Percentiles rank a stretch among this genome's conserved stretches.
phyloP scores from a whole-genome alignment of 2,329 filamentous ascomycete species.

The Cordyceps cateniannulata region DNA sequence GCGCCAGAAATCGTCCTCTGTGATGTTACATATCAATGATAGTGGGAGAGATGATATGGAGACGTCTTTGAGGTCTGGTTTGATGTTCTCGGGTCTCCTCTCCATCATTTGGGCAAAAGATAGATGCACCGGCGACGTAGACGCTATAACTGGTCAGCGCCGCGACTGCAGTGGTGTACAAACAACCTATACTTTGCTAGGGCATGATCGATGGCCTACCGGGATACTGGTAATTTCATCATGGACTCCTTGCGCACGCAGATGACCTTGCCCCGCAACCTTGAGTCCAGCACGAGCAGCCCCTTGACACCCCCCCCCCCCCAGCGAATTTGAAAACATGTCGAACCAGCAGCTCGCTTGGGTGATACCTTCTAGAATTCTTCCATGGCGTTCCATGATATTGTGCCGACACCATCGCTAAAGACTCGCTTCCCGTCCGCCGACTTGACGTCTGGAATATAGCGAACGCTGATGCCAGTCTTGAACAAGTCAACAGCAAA shows the following conservation, averaged over 20 bases:
- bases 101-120: neutral
- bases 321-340: conserved; percentile 68
- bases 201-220: neutral
- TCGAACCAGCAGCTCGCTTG: conserved; percentile 42
- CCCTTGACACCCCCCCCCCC: conserved; percentile 72
- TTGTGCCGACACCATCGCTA: conserved; percentile 73
- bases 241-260: conserved; percentile 63
- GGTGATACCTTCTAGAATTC: conserved; percentile 52
- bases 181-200: neutral
- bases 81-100: neutral
- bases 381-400: conserved; percentile 54
- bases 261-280: conserved; percentile 51
- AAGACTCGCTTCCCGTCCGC: conserved; percentile 51
- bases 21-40: conserved; percentile 26
- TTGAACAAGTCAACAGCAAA: conserved; percentile 49
- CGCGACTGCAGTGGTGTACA: neutral
- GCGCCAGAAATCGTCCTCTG: conserved; percentile 30
- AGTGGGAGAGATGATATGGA: neutral
- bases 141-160: neutral
- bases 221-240: conserved; percentile 61
- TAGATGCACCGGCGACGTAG: neutral
- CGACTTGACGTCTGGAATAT: conserved; percentile 47
- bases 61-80: neutral
- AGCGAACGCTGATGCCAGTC: conserved; percentile 24
- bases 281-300: conserved; percentile 64